Evolutionary conservation across 768 basidiomycete species (phyloP).

Genomic region (Paxillus involutus): DNA sequence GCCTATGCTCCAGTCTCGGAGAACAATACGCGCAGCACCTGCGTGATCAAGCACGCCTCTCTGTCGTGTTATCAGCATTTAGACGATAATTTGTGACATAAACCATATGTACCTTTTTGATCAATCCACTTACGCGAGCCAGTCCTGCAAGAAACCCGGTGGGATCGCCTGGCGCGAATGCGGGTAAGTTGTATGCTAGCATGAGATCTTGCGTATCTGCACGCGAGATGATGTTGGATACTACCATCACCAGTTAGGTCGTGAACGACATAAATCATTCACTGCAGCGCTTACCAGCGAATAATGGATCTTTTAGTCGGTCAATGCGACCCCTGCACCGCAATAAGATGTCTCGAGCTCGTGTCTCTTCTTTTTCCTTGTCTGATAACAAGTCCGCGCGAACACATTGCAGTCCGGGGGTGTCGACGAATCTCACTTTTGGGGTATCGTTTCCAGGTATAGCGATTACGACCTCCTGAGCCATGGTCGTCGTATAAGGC

Average conservation of each 20-base stretch:
- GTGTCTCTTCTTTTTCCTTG: slow-evolving; percentile 21
- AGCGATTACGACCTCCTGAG: slow-evolving; percentile 60
- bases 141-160: slow-evolving; percentile 75
- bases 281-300: slow-evolving; percentile 53
- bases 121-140: slow-evolving; percentile 69
- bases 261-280: slow-evolving; percentile 1
- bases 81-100: not conserved
- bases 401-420: slow-evolving; percentile 73
- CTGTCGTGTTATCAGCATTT: slow-evolving; percentile 37
- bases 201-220: slow-evolving; percentile 82
- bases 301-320: slow-evolving; percentile 76
- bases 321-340: slow-evolving; percentile 82
- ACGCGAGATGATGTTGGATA: slow-evolving; percentile 64
- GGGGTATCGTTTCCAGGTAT: slow-evolving; percentile 36
- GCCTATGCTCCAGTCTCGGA: slow-evolving; percentile 83
- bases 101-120: slow-evolving; percentile 64
- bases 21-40: slow-evolving; percentile 73
- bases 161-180: slow-evolving; percentile 66
- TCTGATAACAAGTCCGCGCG: slow-evolving; percentile 34
- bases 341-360: slow-evolving; percentile 71
- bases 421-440: slow-evolving; percentile 74
- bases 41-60: slow-evolving; percentile 70
- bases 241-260: slow-evolving; percentile 36
- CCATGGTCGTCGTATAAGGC: slow-evolving; percentile 67
- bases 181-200: slow-evolving; percentile 83